These are phyloP conservation scores for Synchytrium microbalum DNA, from an alignment of 371 early-diverging fungal genomes.

Conservation along the genomic window DNA sequence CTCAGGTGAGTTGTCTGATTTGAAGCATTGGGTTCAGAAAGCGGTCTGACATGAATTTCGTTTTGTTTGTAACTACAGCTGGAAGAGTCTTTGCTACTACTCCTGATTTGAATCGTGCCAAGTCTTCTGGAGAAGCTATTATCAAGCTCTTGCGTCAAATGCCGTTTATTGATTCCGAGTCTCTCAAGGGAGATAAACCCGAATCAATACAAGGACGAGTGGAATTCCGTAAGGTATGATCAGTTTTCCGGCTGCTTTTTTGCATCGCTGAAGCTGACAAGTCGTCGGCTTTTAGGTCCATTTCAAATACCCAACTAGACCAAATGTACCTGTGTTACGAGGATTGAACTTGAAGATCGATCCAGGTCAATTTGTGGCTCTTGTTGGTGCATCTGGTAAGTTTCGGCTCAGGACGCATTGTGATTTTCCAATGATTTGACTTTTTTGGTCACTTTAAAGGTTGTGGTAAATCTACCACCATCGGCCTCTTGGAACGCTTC, in stretches of 20 bases:
- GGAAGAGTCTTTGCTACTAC: slow-evolving; percentile 26
- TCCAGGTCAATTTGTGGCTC: slow-evolving; percentile 72
- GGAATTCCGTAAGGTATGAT: slow-evolving; percentile 20
- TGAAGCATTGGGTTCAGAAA: slow-evolving; percentile 1
- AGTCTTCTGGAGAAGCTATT: slow-evolving; percentile 20
- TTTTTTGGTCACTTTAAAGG: slow-evolving; percentile 9
- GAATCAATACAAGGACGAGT: slow-evolving; percentile 20
- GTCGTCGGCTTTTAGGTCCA: slow-evolving; percentile 23
- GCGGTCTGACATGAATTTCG: slow-evolving; percentile 28
- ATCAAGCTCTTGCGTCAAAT: slow-evolving; percentile 23
- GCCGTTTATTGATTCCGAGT: slow-evolving; percentile 26
- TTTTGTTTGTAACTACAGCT: slow-evolving; percentile 26
- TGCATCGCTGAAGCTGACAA: too few relatives aligned
- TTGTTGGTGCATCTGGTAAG: slow-evolving; percentile 84
- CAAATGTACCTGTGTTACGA: slow-evolving; percentile 64
- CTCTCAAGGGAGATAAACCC: slow-evolving; percentile 8
- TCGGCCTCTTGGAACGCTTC: slow-evolving; percentile 77
- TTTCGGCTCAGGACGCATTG: slow-evolving; percentile 12
- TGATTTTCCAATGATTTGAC: slow-evolving; percentile 23
- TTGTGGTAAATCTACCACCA: slow-evolving; percentile 70
- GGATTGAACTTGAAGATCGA: slow-evolving; percentile 64
- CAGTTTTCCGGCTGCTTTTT: slow-evolving; percentile 3
- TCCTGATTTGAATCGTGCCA: slow-evolving; percentile 32
- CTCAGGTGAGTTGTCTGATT: not conserved
- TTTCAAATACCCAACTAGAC: slow-evolving; percentile 79